Evolutionary conservation across 2,329 filamentous ascomycete species (phyloP).

Genomic region (Trichoderma koningiopsis): DNA sequence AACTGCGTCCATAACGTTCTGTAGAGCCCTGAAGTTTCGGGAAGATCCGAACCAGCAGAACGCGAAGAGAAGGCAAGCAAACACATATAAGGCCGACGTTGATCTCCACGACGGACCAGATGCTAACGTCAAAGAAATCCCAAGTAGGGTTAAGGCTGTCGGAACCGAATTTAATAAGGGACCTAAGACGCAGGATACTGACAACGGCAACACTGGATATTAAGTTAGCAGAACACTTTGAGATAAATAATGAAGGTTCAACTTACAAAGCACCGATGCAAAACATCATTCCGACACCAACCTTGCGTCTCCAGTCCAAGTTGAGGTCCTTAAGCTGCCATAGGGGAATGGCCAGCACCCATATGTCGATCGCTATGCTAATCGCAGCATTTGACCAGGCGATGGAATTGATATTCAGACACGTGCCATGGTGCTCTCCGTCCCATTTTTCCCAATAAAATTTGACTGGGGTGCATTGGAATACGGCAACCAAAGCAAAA

Average conservation of each 20-base stretch:
- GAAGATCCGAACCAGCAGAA: slow-evolving; percentile 43
- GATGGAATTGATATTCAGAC: slow-evolving; percentile 52
- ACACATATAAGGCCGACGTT: slow-evolving; percentile 45
- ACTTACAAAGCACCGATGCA: slow-evolving; percentile 52
- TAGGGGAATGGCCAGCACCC: slow-evolving; percentile 55
- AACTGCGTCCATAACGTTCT: slow-evolving; percentile 35
- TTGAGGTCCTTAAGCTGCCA: slow-evolving; percentile 47
- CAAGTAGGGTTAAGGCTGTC: slow-evolving; percentile 40
- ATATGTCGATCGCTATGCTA: slow-evolving; percentile 55
- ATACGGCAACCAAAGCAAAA: slow-evolving; percentile 48
- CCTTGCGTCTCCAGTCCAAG: slow-evolving; percentile 51
- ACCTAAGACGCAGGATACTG: slow-evolving; percentile 42
- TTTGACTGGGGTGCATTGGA: slow-evolving; percentile 54
- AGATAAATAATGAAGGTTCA: too few relatives aligned
- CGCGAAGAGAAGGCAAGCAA: slow-evolving; percentile 43
- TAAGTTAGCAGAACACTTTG: too few relatives aligned
- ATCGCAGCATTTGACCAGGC: slow-evolving; percentile 56
- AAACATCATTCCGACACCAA: slow-evolving; percentile 55
- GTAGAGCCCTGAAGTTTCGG: slow-evolving; percentile 40
- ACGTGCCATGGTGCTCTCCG: slow-evolving; percentile 48
- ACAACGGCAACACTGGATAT: slow-evolving; percentile 41
- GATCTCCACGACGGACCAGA: slow-evolving; percentile 45
- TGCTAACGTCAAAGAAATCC: slow-evolving; percentile 38
- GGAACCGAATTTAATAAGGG: slow-evolving; percentile 37
- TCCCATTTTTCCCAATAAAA: slow-evolving; percentile 59